Percentiles rank a stretch among this genome's conserved stretches.
Conservation (phyloP, 2,329 filamentous ascomycete genomes). For the Xylariaceae sp. region DNA sequence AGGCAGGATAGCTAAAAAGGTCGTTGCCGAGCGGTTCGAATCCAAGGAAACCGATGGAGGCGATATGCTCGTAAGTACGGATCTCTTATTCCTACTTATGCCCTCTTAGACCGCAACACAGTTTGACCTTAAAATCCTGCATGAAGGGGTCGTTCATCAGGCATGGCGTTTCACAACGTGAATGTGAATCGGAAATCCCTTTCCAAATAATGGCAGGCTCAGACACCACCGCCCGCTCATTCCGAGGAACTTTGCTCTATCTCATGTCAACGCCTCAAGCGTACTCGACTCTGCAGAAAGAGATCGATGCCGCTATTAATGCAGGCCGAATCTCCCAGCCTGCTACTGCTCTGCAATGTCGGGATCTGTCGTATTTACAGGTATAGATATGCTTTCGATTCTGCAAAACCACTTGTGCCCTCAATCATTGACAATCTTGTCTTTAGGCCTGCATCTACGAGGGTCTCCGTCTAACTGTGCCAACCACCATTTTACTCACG, state of each 20-base stretch:
- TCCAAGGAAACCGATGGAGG: conserved; percentile 49
- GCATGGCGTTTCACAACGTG: conserved; percentile 26
- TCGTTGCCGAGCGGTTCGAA: conserved; percentile 53
- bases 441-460: conserved; percentile 46
- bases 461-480: conserved; percentile 45
- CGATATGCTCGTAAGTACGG: conserved; percentile 58
- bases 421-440: too few species aligned
- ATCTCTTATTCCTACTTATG: too few species aligned
- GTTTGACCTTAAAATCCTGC: too few species aligned
- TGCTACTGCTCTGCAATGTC: too few species aligned
- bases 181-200: conserved; percentile 31
- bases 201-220: conserved; percentile 52
- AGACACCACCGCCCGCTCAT: conserved; percentile 57
- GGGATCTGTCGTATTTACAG: too few species aligned
- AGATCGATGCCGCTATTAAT: conserved; percentile 49
- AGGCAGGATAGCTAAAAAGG: conserved; percentile 51
- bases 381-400: too few species aligned
- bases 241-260: conserved; percentile 55
- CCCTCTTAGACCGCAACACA: too few species aligned
- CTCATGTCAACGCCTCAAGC: conserved; percentile 53
- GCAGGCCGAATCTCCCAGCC: neutral
- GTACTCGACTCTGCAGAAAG: conserved; percentile 50
- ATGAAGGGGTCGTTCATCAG: conserved; percentile 35
- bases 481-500: conserved; percentile 40
- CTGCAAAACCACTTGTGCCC: too few species aligned